Percentiles rank a stretch among this genome's conserved stretches.
Conservation (phyloP, 2,329 filamentous ascomycete species). For the Aspergillus unguis region DNA sequence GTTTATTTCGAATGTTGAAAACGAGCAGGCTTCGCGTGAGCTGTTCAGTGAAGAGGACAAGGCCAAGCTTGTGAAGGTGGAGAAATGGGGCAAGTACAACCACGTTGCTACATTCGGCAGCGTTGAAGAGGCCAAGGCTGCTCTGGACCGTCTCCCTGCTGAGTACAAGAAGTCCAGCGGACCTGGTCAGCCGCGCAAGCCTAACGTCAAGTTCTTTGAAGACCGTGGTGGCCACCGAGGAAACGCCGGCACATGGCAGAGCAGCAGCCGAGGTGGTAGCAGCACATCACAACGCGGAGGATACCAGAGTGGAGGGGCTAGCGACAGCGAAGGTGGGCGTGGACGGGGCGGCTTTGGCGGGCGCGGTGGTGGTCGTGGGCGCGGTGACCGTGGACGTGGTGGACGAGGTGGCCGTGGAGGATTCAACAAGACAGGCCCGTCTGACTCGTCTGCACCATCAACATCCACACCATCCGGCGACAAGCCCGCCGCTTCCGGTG, state of each 20-base stretch:
- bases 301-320: conserved; percentile 81
- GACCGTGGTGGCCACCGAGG: conserved; percentile 58
- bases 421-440: conserved; percentile 52
- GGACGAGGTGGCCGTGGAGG: conserved; percentile 61
- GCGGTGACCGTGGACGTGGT: conserved; percentile 48
- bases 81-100: conserved; percentile 66
- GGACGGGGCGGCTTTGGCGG: conserved; percentile 44
- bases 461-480: conserved; percentile 30
- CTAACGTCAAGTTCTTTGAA: conserved; percentile 79
- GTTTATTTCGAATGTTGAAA: conserved; percentile 83
- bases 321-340: conserved; percentile 64
- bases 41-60: conserved; percentile 81
- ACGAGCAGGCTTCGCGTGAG: conserved; percentile 75
- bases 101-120: conserved; percentile 81
- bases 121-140: conserved; percentile 73
- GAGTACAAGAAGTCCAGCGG: conserved; percentile 70
- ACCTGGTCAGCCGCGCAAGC: conserved; percentile 70
- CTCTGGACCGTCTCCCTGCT: conserved; percentile 69
- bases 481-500: conserved; percentile 34
- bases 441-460: conserved; percentile 30
- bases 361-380: conserved; percentile 54
- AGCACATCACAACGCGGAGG: conserved; percentile 68
- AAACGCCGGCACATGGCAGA: conserved; percentile 55
- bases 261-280: conserved; percentile 56
- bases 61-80: conserved; percentile 72